phyloP scores from a whole-genome alignment of 352 stramenopile species.

The Phytopythium helicoides region DNA sequence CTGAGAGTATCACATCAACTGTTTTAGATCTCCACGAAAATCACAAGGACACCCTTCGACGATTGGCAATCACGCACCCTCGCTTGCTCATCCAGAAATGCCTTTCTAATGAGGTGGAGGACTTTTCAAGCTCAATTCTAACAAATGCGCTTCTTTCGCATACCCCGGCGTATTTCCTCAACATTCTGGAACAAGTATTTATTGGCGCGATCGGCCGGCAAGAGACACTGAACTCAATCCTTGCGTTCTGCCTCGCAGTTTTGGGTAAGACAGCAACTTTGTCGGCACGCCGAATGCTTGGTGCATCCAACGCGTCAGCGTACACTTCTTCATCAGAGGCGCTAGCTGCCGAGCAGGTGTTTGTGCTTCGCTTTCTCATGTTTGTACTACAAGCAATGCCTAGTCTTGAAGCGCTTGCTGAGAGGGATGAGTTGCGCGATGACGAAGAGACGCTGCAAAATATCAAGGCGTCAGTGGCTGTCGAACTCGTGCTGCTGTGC shows the following conservation, averaged over 20 bases:
- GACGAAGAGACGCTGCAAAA: conserved; percentile 55
- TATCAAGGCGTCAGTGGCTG: conserved; percentile 42
- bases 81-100: conserved; percentile 46
- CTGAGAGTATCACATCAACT: conserved; percentile 30
- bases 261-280: conserved; percentile 34
- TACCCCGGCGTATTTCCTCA: conserved; percentile 37
- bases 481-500: conserved; percentile 50
- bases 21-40: conserved; percentile 39
- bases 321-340: neutral
- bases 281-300: conserved; percentile 34
- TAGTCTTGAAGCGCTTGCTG: conserved; percentile 40
- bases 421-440: conserved; percentile 69
- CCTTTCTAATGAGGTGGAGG: neutral
- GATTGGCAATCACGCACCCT: conserved; percentile 57
- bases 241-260: conserved; percentile 55
- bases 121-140: conserved; percentile 41
- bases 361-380: conserved; percentile 58
- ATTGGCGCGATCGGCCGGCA: conserved; percentile 42
- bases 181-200: conserved; percentile 64
- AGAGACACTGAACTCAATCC: conserved; percentile 46
- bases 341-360: conserved; percentile 23
- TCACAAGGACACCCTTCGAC: conserved; percentile 46
- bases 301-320: neutral
- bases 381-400: conserved; percentile 63
- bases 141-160: conserved; percentile 40